Evolutionary conservation across 2,329 filamentous ascomycete species (phyloP), one percentile per base, ranked within the genome.

Genomic region (Periconia digitata): DNA sequence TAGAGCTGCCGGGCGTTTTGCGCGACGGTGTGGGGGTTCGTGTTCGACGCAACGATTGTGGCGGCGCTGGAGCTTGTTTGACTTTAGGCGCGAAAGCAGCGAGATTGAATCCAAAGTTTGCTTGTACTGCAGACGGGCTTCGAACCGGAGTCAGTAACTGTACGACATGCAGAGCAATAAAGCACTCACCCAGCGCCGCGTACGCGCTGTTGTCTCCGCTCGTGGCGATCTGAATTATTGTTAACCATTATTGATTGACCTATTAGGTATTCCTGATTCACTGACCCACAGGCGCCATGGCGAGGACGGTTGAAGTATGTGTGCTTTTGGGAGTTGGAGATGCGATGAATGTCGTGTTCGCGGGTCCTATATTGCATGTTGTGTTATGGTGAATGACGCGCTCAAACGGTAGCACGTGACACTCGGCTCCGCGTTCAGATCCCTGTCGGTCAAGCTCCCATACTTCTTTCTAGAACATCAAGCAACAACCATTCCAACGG

Each of bases 121-220:
- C 71, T 71, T 74, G 59, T 70, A 77, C 46, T 51, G 75, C 73
- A 47, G 76, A 76, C 52, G 74, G 72, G 39, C 77, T 81, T 13
- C 27, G n/a, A 32, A 32, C 10, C n/a, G n/a, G n/a, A 32, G 10
- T 32, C 34, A 29, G 18, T 53, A 52, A 73, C 47, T 66, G 60
- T 49, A 43, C 46, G 29, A 17, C 2, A 40, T 34, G 36, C 21
- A 36, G 15, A 15, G 34, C 46, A 22, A 34, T 12, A 46, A 57
- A 59, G 46, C 60, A 62, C 76, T 63, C 76, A 81, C 78, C 74
- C 79, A 63, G 79, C 79, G 65, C 79, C 79, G 61, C 79, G 79
- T 67, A 80, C 76, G 67, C 79, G 79, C 76, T 81, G 79, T 63
- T 77, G 76, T 61, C 74, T 74, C 62, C 78, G 77, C 70, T 81